Base-by-base conservation (phyloP, 2,329 filamentous ascomycete genomes). In the Fusarium fujikuroi region DNA sequence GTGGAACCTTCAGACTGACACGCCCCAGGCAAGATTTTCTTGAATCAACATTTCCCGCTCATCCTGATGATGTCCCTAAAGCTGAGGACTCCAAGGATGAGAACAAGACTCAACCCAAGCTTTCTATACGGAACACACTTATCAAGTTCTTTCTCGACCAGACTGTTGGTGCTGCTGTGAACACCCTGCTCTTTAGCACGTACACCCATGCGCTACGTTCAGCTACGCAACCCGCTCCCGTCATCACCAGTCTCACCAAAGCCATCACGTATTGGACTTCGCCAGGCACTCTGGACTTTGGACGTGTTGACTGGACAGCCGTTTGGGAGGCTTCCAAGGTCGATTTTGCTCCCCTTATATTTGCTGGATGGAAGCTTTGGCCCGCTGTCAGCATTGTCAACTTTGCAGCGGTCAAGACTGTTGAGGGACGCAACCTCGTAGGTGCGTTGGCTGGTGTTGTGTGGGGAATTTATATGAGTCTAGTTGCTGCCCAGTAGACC, bases 391-490 rank as follows among this genome's bases (percentile, higher is more conserved):
- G 91, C 70, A 79, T 92, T 23, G 78, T 93, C 69, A 93, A 93
- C 84, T 95, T 93, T 78, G 87, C 90, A 4, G 80, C 88, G 25
- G 83, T 94, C 67, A 87, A 92, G 72, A 92, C 91, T n/a, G 89
- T 94, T 7, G 88, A 94, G 77, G 87, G 87, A 59, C 86, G 93
- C 42, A 91, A 92, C 57, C 82, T 95, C 39, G 88, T 95, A 69
- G 92, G 91, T n/a, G 90, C 90, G 73, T 80, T 92, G 57, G 92
- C 92, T 23, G 93, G 93, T 9, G 86, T 95, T 30, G 87, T 85
- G 19, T 95, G 93, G 93, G 91, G 91, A 1, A 85, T 95, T 46
- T 95, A 93, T 80, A 84, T 95, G 82, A 94, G 92, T 78, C 82
- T 95, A 77, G 81, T 90, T 72, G 87, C 86, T 23, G 79, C 80